Percentiles rank a stretch among this genome's conserved stretches.
Conservation (phyloP, 768 basidiomycete species). For the Scleroderma citrinum region DNA sequence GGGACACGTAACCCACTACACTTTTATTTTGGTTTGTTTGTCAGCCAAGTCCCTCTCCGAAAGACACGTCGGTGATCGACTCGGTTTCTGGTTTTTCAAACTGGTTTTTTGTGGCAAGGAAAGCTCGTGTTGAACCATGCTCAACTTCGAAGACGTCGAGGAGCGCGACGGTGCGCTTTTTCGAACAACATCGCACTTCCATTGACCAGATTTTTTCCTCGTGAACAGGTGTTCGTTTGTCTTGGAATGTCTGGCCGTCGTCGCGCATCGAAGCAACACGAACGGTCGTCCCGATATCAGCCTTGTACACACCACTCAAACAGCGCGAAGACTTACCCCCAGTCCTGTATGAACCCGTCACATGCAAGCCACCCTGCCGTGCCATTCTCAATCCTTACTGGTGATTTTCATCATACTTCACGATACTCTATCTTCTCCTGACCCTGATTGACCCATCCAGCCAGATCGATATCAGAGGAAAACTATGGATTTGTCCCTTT, state of each 20-base stretch:
- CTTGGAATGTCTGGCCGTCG: constrained; percentile 99
- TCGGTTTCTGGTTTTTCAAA: constrained; percentile 36
- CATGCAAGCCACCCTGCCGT: constrained; percentile 96
- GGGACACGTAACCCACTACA: constrained; percentile 5
- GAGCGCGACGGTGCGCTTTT: constrained; percentile 79
- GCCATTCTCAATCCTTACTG: constrained; percentile 98
- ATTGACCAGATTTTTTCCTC: neutral
- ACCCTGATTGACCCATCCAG: constrained; percentile 35
- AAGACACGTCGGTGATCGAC: constrained; percentile 22
- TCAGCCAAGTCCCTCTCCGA: neutral
- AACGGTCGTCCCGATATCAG: constrained; percentile 97
- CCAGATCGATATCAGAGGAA: constrained; percentile 97
- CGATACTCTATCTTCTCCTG: neutral
- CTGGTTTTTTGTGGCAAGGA: constrained; percentile 21
- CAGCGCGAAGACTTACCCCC: constrained; percentile 90
- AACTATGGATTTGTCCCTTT: constrained; percentile 99
- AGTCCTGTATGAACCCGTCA: constrained; percentile 96
- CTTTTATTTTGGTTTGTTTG: constrained; percentile 5
- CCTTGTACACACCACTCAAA: constrained; percentile 94
- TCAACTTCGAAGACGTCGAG: constrained; percentile 95
- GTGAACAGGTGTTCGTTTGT: constrained; percentile 79
- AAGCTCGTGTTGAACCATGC: constrained; percentile 37
- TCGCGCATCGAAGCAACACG: constrained; percentile 97
- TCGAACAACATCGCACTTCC: neutral
- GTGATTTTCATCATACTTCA: constrained; percentile 38